A percentile compares a stretch with the other conserved stretches of the same genome.
Conservation (phyloP, 1,284 basidiomycete genomes). For the Moesziomyces sp. region DNA sequence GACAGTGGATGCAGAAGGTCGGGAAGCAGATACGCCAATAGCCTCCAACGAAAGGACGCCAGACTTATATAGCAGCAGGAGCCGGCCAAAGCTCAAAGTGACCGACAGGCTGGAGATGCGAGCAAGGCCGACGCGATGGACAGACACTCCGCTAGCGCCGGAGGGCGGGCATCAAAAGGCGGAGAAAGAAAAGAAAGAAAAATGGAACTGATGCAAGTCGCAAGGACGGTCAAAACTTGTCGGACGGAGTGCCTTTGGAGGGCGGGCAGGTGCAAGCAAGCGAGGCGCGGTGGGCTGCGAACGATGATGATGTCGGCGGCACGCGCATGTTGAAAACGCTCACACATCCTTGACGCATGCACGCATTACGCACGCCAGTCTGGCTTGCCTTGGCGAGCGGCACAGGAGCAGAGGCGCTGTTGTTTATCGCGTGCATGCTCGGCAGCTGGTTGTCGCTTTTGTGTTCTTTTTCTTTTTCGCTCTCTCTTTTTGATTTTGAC, state of each 20-base stretch:
- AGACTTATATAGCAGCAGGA: background rate
- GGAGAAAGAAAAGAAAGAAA: background rate
- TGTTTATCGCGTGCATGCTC: background rate
- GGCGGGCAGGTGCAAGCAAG: background rate
- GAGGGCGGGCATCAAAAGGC: background rate
- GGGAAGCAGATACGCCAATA: too few relatives aligned
- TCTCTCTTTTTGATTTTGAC: background rate
- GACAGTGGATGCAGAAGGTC: background rate
- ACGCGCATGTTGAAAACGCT: background rate
- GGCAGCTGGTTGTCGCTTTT: background rate
- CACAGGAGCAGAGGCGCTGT: background rate
- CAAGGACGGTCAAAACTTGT: background rate
- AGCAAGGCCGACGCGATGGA: background rate
- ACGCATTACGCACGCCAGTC: background rate
- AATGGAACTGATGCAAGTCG: background rate
- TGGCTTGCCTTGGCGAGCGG: too few relatives aligned
- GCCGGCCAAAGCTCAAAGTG: too few relatives aligned
- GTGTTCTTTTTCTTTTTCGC: background rate
- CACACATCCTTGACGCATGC: background rate
- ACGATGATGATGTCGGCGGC: background rate
- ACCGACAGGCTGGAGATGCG: too few relatives aligned
- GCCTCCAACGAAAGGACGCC: constrained; percentile 1
- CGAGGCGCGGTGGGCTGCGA: background rate
- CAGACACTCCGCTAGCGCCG: background rate
- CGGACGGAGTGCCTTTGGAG: too few relatives aligned